A percentile compares a stretch with the other conserved stretches of the same genome.
Evolutionary conservation across 179 eudicot genomes (phyloP).

Genomic region (Drosera spatulata): DNA sequence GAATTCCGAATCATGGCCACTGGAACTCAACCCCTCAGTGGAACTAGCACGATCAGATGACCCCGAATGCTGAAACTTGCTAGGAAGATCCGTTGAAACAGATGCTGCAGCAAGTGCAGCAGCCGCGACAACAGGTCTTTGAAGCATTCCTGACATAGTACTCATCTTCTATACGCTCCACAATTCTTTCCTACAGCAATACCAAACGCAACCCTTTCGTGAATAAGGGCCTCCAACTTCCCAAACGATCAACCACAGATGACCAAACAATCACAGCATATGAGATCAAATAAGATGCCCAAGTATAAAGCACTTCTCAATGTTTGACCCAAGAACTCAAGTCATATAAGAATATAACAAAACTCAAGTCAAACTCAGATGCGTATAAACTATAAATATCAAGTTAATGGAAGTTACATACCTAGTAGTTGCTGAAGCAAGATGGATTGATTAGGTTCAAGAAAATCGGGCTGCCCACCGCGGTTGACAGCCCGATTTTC

Average conservation of each 20-base stretch:
- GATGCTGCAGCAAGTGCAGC: constrained; percentile 81
- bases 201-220: constrained; percentile 2
- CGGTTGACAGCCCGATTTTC: constrained; percentile 44
- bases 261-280: no score
- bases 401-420: neutral
- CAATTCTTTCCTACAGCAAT: constrained; percentile 24
- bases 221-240: neutral
- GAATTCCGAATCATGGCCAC: constrained; percentile 9
- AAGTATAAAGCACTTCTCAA: no score
- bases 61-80: constrained; percentile 31
- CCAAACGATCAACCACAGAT: neutral
- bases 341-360: neutral
- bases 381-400: neutral
- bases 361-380: neutral
- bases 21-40: constrained; percentile 23
- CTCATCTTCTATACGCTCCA: constrained; percentile 25
- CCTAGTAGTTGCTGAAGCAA: constrained; percentile 3
- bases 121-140: constrained; percentile 67
- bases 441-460: constrained; percentile 5
- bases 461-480: constrained; percentile 38
- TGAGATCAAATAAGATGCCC: no score
- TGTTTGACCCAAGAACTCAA: no score
- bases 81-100: constrained; percentile 61
- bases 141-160: constrained; percentile 62
- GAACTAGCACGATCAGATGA: constrained; percentile 24